These are phyloP conservation scores for Erysimum cheiranthoides DNA, from an alignment of 345 rosid genomes.

Conservation along the genomic window DNA sequence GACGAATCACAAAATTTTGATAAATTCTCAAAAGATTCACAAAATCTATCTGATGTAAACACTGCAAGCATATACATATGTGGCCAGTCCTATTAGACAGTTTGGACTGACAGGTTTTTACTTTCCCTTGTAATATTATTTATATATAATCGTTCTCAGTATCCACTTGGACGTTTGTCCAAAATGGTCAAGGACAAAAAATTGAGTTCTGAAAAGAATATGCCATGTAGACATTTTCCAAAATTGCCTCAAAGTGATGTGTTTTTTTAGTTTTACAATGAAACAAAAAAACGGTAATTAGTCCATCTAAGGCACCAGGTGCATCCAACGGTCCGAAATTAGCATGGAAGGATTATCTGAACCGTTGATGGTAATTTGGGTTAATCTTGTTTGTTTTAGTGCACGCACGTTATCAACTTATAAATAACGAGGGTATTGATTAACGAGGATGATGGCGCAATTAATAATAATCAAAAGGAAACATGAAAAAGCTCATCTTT, in stretches of 20 bases:
- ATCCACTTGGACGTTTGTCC: constrained; percentile 16
- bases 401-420: constrained; percentile 36
- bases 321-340: background rate
- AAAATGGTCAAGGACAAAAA: constrained; percentile 4
- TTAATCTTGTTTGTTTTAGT: constrained; percentile 25
- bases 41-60: constrained; percentile 31
- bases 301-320: background rate
- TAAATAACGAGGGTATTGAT: constrained; percentile 25
- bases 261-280: background rate
- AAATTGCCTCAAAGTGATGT: background rate
- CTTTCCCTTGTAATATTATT: background rate
- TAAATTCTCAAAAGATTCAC: constrained; percentile 5
- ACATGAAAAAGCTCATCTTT: constrained; percentile 21
- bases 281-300: background rate
- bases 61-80: background rate
- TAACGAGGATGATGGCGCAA: constrained; percentile 40
- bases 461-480: constrained; percentile 20
- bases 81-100: background rate
- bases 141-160: background rate
- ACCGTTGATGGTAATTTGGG: constrained; percentile 11
- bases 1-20: constrained; percentile 22
- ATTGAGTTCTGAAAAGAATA: background rate
- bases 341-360: constrained; percentile 17
- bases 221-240: background rate
- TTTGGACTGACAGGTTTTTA: background rate